These are phyloP conservation scores for Zopfochytrium polystomum DNA, from an alignment of 371 early-diverging fungal species.

Conservation along the genomic window DNA sequence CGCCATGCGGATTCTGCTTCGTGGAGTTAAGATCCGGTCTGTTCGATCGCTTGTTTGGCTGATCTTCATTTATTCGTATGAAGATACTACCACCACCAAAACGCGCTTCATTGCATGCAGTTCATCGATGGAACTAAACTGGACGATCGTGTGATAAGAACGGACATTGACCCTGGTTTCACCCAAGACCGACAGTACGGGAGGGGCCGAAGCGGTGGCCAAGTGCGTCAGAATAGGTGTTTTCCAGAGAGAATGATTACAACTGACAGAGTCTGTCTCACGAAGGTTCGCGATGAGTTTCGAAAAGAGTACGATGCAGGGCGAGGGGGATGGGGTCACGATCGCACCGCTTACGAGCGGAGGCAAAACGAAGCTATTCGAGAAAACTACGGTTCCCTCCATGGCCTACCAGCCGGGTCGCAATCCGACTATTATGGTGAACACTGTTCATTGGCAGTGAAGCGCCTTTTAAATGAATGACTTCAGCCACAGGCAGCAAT, in stretches of 20 bases:
- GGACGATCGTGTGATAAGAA: constrained; percentile 91
- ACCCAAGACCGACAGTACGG: constrained; percentile 95
- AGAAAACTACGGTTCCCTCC: constrained; percentile 32
- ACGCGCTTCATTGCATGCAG: constrained; percentile 89
- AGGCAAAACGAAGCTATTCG: constrained; percentile 15
- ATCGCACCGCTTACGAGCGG: background rate
- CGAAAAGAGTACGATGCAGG: constrained; percentile 92
- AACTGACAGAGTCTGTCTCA: background rate
- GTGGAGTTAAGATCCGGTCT: constrained; percentile 78
- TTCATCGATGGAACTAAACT: constrained; percentile 92
- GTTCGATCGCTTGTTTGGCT: background rate
- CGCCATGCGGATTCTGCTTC: constrained; percentile 99
- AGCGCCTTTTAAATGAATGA: background rate
- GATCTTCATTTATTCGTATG: background rate
- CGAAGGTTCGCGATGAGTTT: constrained; percentile 85
- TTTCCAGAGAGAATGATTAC: background rate
- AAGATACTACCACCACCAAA: constrained; percentile 83
- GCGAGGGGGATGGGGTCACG: constrained; percentile 90
- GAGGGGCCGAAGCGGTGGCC: constrained; percentile 92
- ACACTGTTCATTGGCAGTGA: background rate
- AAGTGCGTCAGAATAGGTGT: constrained; percentile 48
- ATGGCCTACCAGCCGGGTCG: constrained; percentile 29
- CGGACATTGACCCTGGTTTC: constrained; percentile 97
- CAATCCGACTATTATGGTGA: constrained; percentile 27
- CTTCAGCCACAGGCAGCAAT: background rate